Evolutionary conservation across 805 yeast genomes (phyloP).

Genomic region (Saccharomycopsis guyanensis): DNA sequence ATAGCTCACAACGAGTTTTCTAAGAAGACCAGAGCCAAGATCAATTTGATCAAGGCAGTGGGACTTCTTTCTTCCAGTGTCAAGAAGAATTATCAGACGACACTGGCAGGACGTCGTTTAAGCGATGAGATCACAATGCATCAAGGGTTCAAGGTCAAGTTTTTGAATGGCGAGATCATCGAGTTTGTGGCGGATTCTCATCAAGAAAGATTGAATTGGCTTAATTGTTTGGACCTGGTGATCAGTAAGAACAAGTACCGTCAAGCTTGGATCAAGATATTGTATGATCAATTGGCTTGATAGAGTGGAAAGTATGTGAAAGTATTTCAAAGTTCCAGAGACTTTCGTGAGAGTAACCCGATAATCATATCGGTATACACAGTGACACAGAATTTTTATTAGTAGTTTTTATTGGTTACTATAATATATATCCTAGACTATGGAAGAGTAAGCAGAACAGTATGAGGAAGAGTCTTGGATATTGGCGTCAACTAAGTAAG

Average conservation of each 20-base stretch:
- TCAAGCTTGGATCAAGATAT: constrained; percentile 53
- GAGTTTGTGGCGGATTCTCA: constrained; percentile 78
- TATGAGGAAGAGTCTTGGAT: no score
- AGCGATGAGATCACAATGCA: constrained; percentile 65
- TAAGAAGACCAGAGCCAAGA: constrained; percentile 63
- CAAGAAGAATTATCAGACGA: constrained; percentile 23
- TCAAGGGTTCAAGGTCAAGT: constrained; percentile 67
- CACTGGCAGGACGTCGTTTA: constrained; percentile 40
- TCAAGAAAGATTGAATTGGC: constrained; percentile 60
- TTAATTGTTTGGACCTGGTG: constrained; percentile 46
- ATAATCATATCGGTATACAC: not conserved
- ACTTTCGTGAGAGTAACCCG: no score
- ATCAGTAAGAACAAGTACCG: constrained; percentile 49
- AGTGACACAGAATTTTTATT: no score
- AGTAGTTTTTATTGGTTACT: no score
- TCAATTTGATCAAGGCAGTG: constrained; percentile 64
- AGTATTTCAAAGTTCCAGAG: no score
- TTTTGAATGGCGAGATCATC: constrained; percentile 74
- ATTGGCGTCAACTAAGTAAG: no score
- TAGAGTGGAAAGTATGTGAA: no score
- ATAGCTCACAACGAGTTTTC: constrained; percentile 69
- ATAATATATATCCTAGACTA: no score
- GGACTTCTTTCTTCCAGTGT: constrained; percentile 25
- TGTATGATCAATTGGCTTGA: constrained; percentile 26
- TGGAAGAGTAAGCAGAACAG: no score